phyloP scores from a whole-genome alignment of 768 basidiomycete species.

The Collybia mongolica region DNA sequence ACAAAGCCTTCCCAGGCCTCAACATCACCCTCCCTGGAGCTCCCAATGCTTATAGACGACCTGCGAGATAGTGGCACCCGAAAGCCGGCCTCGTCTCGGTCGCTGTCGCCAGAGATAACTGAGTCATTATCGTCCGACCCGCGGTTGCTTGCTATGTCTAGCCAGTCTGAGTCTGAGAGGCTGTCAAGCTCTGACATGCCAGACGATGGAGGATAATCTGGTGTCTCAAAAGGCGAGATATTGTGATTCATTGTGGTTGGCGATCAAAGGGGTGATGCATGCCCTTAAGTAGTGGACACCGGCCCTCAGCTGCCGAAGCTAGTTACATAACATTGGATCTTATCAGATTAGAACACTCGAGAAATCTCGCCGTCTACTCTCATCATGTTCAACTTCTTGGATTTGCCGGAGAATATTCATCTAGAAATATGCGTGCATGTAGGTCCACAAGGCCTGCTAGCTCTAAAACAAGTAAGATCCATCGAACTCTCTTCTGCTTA shows the following conservation, averaged over 20 bases:
- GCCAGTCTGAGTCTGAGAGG: slow-evolving; percentile 82
- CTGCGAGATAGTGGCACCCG: slow-evolving; percentile 56
- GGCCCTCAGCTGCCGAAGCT: slow-evolving; percentile 7
- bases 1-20: slow-evolving; percentile 80
- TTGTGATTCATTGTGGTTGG: slow-evolving; percentile 29
- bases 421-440: slow-evolving; percentile 33
- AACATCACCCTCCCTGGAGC: slow-evolving; percentile 67
- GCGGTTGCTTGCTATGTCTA: slow-evolving; percentile 69
- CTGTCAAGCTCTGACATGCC: slow-evolving; percentile 62
- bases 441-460: slow-evolving; percentile 39
- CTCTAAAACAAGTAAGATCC: slow-evolving; percentile 46
- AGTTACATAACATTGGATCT: neutral
- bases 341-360: slow-evolving; percentile 13
- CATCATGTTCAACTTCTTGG: slow-evolving; percentile 20
- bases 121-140: slow-evolving; percentile 75
- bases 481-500: neutral
- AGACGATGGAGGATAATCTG: slow-evolving; percentile 36
- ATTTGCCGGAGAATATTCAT: slow-evolving; percentile 44
- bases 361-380: neutral
- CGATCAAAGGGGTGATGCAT: slow-evolving; percentile 19
- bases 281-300: slow-evolving; percentile 22
- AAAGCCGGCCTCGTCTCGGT: slow-evolving; percentile 54
- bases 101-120: slow-evolving; percentile 57
- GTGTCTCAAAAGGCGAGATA: slow-evolving; percentile 23
- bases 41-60: slow-evolving; percentile 68